Percentiles rank a stretch among this genome's conserved stretches.
These are phyloP conservation scores for Metarhizium sp. DNA, from an alignment of 2,329 filamentous ascomycete genomes.

Conservation along the genomic window DNA sequence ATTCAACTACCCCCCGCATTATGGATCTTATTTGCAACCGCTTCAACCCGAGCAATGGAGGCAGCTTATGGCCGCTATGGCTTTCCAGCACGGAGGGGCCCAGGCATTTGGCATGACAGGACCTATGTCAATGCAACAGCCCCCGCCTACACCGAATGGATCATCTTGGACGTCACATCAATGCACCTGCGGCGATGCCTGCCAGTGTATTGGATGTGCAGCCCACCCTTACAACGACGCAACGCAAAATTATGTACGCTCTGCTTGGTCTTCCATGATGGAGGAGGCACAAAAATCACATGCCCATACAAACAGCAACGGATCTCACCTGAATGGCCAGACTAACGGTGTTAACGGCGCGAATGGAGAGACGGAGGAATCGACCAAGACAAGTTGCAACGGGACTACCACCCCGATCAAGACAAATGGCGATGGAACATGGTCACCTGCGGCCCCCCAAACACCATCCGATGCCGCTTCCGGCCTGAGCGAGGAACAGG, in stretches of 20 bases:
- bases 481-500: slow-evolving; percentile 38
- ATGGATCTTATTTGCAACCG: slow-evolving; percentile 45
- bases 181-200: slow-evolving; percentile 56
- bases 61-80: slow-evolving; percentile 33
- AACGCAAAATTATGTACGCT: slow-evolving; percentile 44
- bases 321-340: slow-evolving; percentile 8
- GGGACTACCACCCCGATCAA: slow-evolving; percentile 10
- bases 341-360: slow-evolving; percentile 15
- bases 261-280: slow-evolving; percentile 33
- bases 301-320: slow-evolving; percentile 6
- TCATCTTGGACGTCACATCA: slow-evolving; percentile 26
- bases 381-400: slow-evolving; percentile 12
- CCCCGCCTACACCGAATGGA: slow-evolving; percentile 9
- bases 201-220: slow-evolving; percentile 59
- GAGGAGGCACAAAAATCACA: slow-evolving; percentile 20
- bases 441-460: slow-evolving; percentile 30
- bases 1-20: slow-evolving; percentile 44
- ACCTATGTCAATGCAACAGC: slow-evolving; percentile 12
- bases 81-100: background rate
- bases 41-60: slow-evolving; percentile 45
- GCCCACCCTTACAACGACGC: slow-evolving; percentile 59
- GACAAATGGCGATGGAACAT: slow-evolving; percentile 16
- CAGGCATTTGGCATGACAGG: slow-evolving; percentile 15
- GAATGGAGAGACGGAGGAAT: slow-evolving; percentile 12
- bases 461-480: slow-evolving; percentile 40